phyloP scores from a whole-genome alignment of 441 rosid genomes.

The Isatis lusitanica region DNA sequence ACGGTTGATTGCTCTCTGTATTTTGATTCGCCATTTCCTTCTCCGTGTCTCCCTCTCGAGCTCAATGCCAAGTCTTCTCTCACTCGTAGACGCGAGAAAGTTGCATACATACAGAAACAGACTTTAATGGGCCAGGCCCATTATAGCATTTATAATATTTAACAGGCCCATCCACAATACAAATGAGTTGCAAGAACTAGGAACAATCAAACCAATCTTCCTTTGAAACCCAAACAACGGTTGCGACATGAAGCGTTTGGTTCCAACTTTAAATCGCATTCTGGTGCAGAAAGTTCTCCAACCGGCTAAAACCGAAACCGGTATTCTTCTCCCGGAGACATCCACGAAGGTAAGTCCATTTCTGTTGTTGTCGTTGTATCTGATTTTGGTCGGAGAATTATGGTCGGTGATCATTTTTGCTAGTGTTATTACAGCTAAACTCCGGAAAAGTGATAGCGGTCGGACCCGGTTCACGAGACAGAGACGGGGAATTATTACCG shows the following conservation, averaged over 20 bases:
- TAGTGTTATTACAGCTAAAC: not conserved
- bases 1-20: slow-evolving; percentile 24
- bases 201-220: too few species aligned
- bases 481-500: slow-evolving; percentile 46
- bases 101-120: not conserved
- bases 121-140: slow-evolving; percentile 20
- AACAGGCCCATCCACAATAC: not conserved
- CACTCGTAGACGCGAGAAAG: not conserved
- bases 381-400: too few species aligned
- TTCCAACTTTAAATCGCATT: too few species aligned
- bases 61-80: not conserved
- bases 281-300: too few species aligned
- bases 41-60: not conserved
- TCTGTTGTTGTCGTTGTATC: too few species aligned
- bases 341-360: too few species aligned
- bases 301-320: too few species aligned
- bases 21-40: slow-evolving; percentile 33
- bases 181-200: too few species aligned
- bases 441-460: slow-evolving; percentile 54
- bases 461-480: slow-evolving; percentile 49
- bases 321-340: too few species aligned
- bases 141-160: not conserved
- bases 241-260: too few species aligned
- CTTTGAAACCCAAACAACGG: too few species aligned
- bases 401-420: too few species aligned